phyloP scores from a whole-genome alignment of 441 rosid genomes.

The Croton setiger region DNA sequence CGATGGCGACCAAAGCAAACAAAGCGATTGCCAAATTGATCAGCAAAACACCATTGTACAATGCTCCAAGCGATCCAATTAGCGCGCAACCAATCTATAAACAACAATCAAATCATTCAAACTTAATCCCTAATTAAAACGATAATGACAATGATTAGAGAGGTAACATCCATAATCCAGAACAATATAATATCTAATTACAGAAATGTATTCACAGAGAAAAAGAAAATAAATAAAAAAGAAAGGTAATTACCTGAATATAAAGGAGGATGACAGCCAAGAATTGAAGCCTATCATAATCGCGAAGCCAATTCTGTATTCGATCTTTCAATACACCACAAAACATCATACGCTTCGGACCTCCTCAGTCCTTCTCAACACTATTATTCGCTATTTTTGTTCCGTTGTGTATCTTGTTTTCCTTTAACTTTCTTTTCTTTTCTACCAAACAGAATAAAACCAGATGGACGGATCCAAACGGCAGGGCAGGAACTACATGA shows the following conservation, averaged over 20 bases:
- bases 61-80: slow-evolving; percentile 85
- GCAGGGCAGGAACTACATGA: slow-evolving; percentile 1
- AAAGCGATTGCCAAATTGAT: slow-evolving; percentile 70
- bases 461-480: neutral
- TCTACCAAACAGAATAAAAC: neutral
- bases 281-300: slow-evolving; percentile 73
- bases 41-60: slow-evolving; percentile 76
- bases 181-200: neutral
- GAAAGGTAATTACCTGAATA: slow-evolving; percentile 49
- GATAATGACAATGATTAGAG: neutral
- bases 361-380: neutral
- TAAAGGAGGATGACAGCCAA: slow-evolving; percentile 81
- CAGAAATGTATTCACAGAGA: neutral
- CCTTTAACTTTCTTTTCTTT: neutral
- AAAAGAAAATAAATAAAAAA: neutral
- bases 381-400: neutral
- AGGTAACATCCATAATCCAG: neutral
- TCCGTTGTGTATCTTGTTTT: neutral
- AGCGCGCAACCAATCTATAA: slow-evolving; percentile 79
- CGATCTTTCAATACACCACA: slow-evolving; percentile 55
- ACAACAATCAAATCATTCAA: slow-evolving; percentile 4
- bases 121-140: neutral
- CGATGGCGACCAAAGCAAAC: slow-evolving; percentile 87
- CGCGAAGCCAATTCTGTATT: slow-evolving; percentile 66
- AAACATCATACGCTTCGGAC: slow-evolving; percentile 33